These are phyloP conservation scores for Ogataea hybrid DNA, from an alignment of 1,139 yeast genomes.

Conservation along the genomic window DNA sequence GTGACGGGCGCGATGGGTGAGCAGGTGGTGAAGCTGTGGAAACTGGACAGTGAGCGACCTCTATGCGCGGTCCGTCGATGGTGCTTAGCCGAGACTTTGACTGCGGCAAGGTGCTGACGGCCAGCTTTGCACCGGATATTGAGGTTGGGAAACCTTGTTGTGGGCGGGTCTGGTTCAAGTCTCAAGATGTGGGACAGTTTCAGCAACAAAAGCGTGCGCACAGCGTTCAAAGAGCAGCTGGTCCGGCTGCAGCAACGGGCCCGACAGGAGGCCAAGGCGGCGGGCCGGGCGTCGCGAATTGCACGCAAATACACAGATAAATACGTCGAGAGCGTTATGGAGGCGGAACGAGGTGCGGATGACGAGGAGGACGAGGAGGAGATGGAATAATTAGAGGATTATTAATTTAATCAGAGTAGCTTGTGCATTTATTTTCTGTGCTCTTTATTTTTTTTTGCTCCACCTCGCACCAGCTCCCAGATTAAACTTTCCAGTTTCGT, in stretches of 20 bases:
- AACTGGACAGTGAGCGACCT: slow-evolving; percentile 37
- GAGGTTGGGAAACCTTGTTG: slow-evolving; percentile 79
- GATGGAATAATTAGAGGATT: slow-evolving; percentile 2
- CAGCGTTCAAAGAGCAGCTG: slow-evolving; percentile 60
- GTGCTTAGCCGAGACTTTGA: slow-evolving; percentile 90
- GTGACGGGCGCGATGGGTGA: slow-evolving; percentile 93
- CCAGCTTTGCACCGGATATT: slow-evolving; percentile 81
- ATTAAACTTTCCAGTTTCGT: slow-evolving; percentile 1
- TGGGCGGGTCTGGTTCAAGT: slow-evolving; percentile 82
- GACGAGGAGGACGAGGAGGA: slow-evolving; percentile 50
- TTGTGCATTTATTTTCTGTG: too few species aligned
- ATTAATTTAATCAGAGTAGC: too few species aligned
- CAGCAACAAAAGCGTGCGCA: slow-evolving; percentile 75
- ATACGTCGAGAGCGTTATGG: slow-evolving; percentile 53
- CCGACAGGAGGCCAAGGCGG: slow-evolving; percentile 49
- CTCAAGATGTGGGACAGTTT: slow-evolving; percentile 93
- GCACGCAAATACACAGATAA: slow-evolving; percentile 64
- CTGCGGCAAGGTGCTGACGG: slow-evolving; percentile 86
- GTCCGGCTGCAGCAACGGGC: slow-evolving; percentile 54
- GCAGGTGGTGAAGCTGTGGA: slow-evolving; percentile 85
- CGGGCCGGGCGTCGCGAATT: slow-evolving; percentile 67
- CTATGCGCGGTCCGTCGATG: slow-evolving; percentile 65
- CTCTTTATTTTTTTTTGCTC: background rate
- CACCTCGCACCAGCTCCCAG: slow-evolving; percentile 5
- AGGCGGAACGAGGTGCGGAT: slow-evolving; percentile 58